phyloP scores from a whole-genome alignment of 257 asterid species.

The Eustoma russellianum region DNA sequence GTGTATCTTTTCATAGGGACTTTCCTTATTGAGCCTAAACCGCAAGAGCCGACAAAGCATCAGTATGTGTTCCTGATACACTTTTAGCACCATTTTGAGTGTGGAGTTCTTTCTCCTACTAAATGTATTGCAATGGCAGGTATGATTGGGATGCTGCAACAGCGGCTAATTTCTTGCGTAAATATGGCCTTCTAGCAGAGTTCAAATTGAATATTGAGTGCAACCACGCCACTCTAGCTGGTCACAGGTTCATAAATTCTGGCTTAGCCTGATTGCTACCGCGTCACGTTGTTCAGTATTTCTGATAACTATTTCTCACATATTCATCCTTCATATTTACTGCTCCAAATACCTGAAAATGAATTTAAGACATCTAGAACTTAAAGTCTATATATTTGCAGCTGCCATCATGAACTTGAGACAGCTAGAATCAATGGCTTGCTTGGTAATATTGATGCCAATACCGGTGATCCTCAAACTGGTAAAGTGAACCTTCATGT shows the following conservation, averaged over 20 bases:
- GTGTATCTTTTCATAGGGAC: conserved; percentile 43
- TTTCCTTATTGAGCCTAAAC: conserved; percentile 95
- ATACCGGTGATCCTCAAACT: conserved; percentile 87
- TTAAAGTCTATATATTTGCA: too few relatives aligned
- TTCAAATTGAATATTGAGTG: conserved; percentile 94
- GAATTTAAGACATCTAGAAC: too few relatives aligned
- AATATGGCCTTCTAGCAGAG: conserved; percentile 85
- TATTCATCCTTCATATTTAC: neutral
- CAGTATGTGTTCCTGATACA: conserved; percentile 42
- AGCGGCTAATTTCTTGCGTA: conserved; percentile 82
- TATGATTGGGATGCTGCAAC: conserved; percentile 99
- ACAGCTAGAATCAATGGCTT: conserved; percentile 96
- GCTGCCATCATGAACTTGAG: conserved; percentile 93
- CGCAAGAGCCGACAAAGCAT: conserved; percentile 98
- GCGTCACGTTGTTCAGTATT: too few relatives aligned
- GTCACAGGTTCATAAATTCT: conserved; percentile 64
- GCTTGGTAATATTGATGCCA: conserved; percentile 91
- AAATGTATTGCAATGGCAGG: conserved; percentile 30
- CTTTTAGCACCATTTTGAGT: neutral
- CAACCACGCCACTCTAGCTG: conserved; percentile 95
- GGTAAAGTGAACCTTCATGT: conserved; percentile 27
- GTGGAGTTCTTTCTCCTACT: neutral
- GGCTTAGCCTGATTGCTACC: neutral
- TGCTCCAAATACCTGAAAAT: neutral
- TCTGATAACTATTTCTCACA: neutral